These are phyloP conservation scores for Saxophila tyrrhenica DNA, from an alignment of 495 filamentous ascomycete species.

Conservation along the genomic window DNA sequence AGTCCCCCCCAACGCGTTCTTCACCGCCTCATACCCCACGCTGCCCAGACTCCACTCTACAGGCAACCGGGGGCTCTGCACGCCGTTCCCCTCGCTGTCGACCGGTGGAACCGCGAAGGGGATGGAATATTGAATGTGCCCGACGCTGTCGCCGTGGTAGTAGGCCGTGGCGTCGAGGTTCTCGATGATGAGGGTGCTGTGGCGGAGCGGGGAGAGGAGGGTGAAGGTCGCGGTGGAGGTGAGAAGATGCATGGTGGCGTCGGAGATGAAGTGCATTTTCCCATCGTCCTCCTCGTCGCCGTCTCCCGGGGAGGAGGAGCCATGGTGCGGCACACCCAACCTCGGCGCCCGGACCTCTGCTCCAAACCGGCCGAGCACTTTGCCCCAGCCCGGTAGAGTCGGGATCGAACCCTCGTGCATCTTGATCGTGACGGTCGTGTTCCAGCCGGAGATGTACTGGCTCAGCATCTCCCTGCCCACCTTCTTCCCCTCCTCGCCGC, in stretches of 20 bases:
- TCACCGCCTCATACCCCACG: conserved; percentile 72
- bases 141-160: conserved; percentile 68
- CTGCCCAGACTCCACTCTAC: conserved; percentile 66
- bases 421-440: conserved; percentile 64
- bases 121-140: conserved; percentile 58
- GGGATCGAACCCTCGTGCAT: conserved; percentile 63
- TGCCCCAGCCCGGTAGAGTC: conserved; percentile 56
- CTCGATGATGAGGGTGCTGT: conserved; percentile 62
- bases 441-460: conserved; percentile 79
- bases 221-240: conserved; percentile 80
- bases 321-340: no score
- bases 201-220: conserved; percentile 62
- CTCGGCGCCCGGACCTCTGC: conserved; percentile 60
- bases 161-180: conserved; percentile 71
- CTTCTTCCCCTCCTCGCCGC: conserved; percentile 46
- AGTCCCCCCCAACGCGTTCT: conserved; percentile 69
- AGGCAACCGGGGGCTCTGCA: conserved; percentile 61
- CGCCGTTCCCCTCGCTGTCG: conserved; percentile 23
- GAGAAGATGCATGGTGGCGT: conserved; percentile 72
- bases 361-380: conserved; percentile 55
- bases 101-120: conserved; percentile 74
- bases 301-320: conserved; percentile 35
- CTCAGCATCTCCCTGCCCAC: conserved; percentile 65
- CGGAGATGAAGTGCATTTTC: conserved; percentile 58
- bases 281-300: conserved; percentile 11